Percentiles rank a stretch among this genome's conserved stretches.
Evolutionary conservation across 441 rosid species (phyloP).

Genomic region (Brassica balearica): DNA sequence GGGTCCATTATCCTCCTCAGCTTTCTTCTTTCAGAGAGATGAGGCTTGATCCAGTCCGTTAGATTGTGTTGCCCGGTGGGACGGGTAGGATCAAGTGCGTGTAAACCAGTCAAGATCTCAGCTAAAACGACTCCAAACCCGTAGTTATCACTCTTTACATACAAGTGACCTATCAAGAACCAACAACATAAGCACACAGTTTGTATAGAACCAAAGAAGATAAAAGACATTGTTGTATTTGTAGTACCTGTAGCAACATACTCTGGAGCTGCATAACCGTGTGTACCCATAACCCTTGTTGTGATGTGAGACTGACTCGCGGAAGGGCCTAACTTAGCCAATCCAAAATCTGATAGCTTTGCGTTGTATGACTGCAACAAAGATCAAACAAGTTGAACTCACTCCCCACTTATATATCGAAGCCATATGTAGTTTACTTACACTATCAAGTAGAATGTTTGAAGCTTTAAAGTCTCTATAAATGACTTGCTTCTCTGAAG

Average conservation of each 20-base stretch:
- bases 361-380: slow-evolving; percentile 71
- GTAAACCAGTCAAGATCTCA: slow-evolving; percentile 79
- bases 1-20: slow-evolving; percentile 68
- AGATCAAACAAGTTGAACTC: slow-evolving; percentile 18
- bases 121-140: slow-evolving; percentile 85
- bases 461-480: slow-evolving; percentile 94
- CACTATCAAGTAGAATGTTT: slow-evolving; percentile 89
- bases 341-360: slow-evolving; percentile 86
- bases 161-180: slow-evolving; percentile 69
- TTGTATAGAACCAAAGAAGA: slow-evolving; percentile 17
- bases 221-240: slow-evolving; percentile 12
- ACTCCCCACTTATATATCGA: slow-evolving; percentile 9
- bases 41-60: slow-evolving; percentile 75
- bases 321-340: slow-evolving; percentile 91
- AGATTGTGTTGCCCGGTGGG: slow-evolving; percentile 62
- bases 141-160: slow-evolving; percentile 84
- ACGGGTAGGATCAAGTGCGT: slow-evolving; percentile 67
- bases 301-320: slow-evolving; percentile 87
- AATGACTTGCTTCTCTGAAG: slow-evolving; percentile 82
- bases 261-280: slow-evolving; percentile 92
- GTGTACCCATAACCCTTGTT: slow-evolving; percentile 85
- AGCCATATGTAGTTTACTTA: slow-evolving; percentile 33
- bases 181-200: slow-evolving; percentile 22
- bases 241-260: slow-evolving; percentile 83
- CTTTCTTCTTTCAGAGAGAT: slow-evolving; percentile 62